Evolutionary conservation across 768 basidiomycete genomes (phyloP).

Genomic region (Tulasnella sp.): DNA sequence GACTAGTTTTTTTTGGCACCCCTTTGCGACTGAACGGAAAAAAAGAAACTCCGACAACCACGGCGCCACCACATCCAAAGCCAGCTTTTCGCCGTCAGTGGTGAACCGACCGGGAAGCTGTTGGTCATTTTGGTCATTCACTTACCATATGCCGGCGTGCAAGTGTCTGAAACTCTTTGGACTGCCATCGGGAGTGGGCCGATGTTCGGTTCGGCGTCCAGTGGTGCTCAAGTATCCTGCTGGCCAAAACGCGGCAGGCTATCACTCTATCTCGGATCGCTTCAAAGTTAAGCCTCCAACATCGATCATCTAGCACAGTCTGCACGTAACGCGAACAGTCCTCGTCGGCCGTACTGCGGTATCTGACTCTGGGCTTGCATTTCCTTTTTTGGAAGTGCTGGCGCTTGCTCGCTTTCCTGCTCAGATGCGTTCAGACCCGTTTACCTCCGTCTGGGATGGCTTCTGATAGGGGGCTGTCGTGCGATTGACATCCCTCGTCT

Average conservation of each 20-base stretch:
- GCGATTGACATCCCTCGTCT: background rate
- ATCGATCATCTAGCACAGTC: background rate
- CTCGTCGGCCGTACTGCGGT: background rate
- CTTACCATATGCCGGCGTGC: background rate
- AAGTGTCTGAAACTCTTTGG: background rate
- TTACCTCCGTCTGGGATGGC: conserved; percentile 9
- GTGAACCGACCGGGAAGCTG: background rate
- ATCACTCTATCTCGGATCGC: background rate
- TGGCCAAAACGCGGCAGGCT: background rate
- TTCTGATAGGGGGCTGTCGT: background rate
- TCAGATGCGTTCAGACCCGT: background rate
- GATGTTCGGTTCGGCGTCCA: background rate
- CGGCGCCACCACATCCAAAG: background rate
- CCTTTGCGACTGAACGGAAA: background rate
- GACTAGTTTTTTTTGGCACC: background rate
- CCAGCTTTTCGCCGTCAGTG: background rate
- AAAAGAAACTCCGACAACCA: background rate
- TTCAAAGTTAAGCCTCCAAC: background rate
- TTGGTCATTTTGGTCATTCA: background rate
- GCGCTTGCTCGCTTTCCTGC: background rate
- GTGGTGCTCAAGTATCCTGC: background rate
- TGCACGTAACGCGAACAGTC: background rate
- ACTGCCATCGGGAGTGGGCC: background rate
- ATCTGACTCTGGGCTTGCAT: background rate
- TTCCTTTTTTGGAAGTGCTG: background rate